Base-by-base conservation (phyloP, 2,329 filamentous ascomycete species). In the Ascocoryne sarcoides region DNA sequence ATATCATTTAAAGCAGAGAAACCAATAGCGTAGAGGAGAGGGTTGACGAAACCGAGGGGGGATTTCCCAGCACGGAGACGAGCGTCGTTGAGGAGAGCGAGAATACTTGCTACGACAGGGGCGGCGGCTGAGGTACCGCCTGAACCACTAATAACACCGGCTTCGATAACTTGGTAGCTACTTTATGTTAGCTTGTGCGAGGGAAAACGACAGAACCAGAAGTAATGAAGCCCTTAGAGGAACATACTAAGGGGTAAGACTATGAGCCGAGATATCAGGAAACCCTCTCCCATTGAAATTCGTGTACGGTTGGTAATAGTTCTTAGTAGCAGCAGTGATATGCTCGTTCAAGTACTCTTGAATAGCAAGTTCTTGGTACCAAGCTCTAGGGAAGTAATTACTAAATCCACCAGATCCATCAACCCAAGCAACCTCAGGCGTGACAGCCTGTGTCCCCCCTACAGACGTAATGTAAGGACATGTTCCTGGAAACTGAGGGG, bases 11-110 rank as follows among this genome's bases (percentile, higher is more conserved):
- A 48, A 2, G 55, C 61, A 15, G 51, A 55, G 34, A 47, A 53
- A 14, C 54, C 55, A 16, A 49, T 44, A 4, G 47, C 39, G 37
- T 66, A 66, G 12, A 66, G 40, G 52, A 59, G 59, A 3, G 64
- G 64, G 47, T 66, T 67, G 36, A 66, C 40, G 51, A 65, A 66
- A 4, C 65, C 63, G 2, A 66, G 50, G 2, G 56, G 48, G 4
- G 52, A 51, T 54, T 71, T 68, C 3, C 72, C 71, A 9, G 62
- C 62, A 1, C 66, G 60, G 16, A 80, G 56, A 20, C 75, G 62
- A 0, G 73, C 74, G 45, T 80, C 76, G 49, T 82, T 83, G 36
- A 82, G 62, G 3, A 82, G 65, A 2, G 70, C 63, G 28, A 82
- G 63, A 40, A 82, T 66, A 10, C 67, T 73, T 1, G 73, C 68